Conservation (phyloP, 768 basidiomycete genomes). For the Lentinula edodes region DNA sequence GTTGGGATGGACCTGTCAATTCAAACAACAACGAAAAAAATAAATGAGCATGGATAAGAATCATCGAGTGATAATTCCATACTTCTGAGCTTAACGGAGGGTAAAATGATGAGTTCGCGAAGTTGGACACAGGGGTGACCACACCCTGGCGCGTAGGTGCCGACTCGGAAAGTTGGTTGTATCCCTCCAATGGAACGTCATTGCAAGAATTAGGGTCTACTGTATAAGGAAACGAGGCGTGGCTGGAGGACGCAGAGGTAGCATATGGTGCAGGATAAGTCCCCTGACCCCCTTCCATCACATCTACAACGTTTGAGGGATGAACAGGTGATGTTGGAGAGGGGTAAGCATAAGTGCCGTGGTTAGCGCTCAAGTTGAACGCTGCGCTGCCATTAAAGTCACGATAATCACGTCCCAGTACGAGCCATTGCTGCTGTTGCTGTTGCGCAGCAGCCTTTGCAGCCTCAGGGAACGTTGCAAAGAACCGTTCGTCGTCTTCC, state of each 20-base stretch:
- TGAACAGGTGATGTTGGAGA: conserved; percentile 1
- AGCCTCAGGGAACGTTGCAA: conserved; percentile 8
- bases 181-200: not conserved
- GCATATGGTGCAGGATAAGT: not conserved
- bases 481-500: conserved; percentile 12
- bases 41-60: not conserved
- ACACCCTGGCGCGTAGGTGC: not conserved
- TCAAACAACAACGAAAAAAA: not conserved
- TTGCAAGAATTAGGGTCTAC: not conserved
- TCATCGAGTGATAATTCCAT: not conserved
- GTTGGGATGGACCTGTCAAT: not conserved
- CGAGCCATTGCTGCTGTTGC: not conserved
- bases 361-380: conserved; percentile 4
- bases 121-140: not conserved
- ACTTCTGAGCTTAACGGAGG: not conserved
- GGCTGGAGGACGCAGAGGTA: not conserved
- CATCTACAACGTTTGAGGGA: not conserved
- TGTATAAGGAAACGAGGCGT: not conserved
- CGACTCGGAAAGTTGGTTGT: not conserved
- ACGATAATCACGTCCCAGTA: not conserved
- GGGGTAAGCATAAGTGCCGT: conserved; percentile 1
- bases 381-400: not conserved
- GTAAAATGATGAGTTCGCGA: not conserved
- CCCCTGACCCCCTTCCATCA: not conserved
- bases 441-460: conserved; percentile 4